A percentile compares a stretch with the other conserved stretches of the same genome.
Conservation (phyloP, 768 basidiomycete genomes). For the Tricholoma hemisulphureum region DNA sequence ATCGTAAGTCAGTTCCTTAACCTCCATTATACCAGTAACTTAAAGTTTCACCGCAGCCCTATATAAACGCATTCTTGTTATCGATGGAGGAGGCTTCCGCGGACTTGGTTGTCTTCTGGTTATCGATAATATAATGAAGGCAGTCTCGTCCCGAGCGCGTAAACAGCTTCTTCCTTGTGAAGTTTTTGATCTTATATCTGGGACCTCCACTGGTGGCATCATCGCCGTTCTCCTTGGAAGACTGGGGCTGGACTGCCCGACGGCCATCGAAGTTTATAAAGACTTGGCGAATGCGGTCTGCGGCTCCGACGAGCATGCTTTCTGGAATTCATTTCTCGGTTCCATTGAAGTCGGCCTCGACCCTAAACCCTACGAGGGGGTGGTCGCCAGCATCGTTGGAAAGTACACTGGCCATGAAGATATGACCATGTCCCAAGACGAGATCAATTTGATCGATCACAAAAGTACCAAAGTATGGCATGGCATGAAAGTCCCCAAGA, state of each 20-base stretch:
- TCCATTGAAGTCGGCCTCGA: constrained; percentile 10
- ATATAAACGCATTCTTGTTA: constrained; percentile 19
- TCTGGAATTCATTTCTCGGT: constrained; percentile 15
- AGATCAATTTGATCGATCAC: constrained; percentile 4
- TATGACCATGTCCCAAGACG: constrained; percentile 2
- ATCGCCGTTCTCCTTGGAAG: constrained; percentile 27
- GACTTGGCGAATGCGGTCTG: constrained; percentile 12
- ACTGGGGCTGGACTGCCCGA: constrained; percentile 24
- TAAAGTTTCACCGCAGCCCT: background rate
- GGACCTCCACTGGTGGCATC: constrained; percentile 27
- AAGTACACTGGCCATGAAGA: constrained; percentile 5
- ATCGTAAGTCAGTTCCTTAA: background rate
- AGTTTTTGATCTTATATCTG: constrained; percentile 31
- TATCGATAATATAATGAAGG: constrained; percentile 22
- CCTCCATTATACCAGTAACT: background rate
- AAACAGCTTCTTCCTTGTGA: constrained; percentile 23
- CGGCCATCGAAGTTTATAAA: constrained; percentile 25
- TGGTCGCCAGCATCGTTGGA: constrained; percentile 1
- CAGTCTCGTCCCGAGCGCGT: constrained; percentile 15
- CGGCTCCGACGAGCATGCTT: constrained; percentile 11
- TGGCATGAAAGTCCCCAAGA: background rate
- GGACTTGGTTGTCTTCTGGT: constrained; percentile 23
- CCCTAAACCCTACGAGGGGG: constrained; percentile 2
- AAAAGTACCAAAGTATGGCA: constrained; percentile 9
- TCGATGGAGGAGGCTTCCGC: constrained; percentile 11